Evolutionary conservation across 176 grass and related monocot species (phyloP), one percentile per base, ranked within the genome.

Genomic region (Sorghum bicolor): DNA sequence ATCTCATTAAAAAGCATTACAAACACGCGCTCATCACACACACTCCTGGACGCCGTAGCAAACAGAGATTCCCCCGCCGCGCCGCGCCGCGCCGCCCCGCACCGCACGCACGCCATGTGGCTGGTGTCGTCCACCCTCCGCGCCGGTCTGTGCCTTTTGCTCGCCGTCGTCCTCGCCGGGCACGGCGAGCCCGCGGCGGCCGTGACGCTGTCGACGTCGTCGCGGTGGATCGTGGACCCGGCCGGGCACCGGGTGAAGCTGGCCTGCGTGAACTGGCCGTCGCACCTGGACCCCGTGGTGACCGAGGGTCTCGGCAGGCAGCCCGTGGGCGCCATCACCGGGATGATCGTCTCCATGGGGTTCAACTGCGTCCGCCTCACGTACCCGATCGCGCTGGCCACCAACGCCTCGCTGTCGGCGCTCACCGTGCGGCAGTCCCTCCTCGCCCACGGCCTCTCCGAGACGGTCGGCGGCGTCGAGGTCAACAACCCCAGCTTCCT

Each of bases 351-450:
- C 33, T 53, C 85, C 10, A 36, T 87, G 72, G 90, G 94, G 5
- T 96, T 93, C 83, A 96, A 96, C 87, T 96, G 93, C 82, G 90
- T 96, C 70, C 72, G 90, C 75, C 80, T 96, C 33, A 96, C 90
- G 24, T 96, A 89, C 83, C 79, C 94, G 7, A 92, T 77, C 75
- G 85, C 80, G 65, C 81, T 96, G 75, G 71, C 78, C 2, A 90
- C 93, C 74, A 88, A 92, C 47, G 75, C 77, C 2, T 79, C 93
- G 36, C 73, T 87, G 30, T 62, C 88, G 10, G 78, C 80, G 37
- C 86, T 92, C 39, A 96, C 90, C 38, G 88, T 96, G 43, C 87
- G 55, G 24, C 90, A 84, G 72, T 90, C 90, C 10, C 89, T 95
- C 67, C 79, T 82, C 8, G 43, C 75, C 0, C 75, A 86, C 72